Percentiles rank a stretch among this genome's conserved stretches.
Evolutionary conservation across 345 rosid genomes (phyloP).

Genomic region (Abelmoschus esculentus): DNA sequence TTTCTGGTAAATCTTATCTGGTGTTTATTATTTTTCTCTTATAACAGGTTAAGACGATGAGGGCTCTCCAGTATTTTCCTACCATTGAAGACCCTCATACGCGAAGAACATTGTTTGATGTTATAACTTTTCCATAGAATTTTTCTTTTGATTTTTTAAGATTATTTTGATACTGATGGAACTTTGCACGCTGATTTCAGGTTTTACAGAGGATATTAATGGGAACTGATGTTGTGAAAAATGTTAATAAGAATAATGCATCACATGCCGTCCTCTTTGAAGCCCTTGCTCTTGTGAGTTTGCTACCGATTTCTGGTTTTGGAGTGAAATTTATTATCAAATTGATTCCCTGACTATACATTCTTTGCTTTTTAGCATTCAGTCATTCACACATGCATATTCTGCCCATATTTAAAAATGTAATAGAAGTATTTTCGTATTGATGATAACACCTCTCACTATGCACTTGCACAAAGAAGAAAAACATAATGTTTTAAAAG

Average conservation of each 20-base stretch:
- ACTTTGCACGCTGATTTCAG: slow-evolving; percentile 39
- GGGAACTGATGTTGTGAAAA: slow-evolving; percentile 99
- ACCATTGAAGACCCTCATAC: slow-evolving; percentile 93
- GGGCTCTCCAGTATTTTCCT: slow-evolving; percentile 98
- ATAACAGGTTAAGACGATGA: slow-evolving; percentile 89
- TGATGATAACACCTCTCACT: background rate
- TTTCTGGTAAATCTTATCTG: slow-evolving; percentile 12
- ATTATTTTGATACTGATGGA: slow-evolving; percentile 20
- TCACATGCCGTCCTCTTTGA: slow-evolving; percentile 99
- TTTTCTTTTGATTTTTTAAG: slow-evolving; percentile 7
- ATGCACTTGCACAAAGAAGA: background rate
- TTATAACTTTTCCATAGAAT: slow-evolving; percentile 20
- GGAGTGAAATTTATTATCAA: slow-evolving; percentile 1
- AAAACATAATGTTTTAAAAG: background rate
- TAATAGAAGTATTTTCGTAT: background rate
- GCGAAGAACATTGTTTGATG: slow-evolving; percentile 90
- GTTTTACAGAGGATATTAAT: slow-evolving; percentile 92
- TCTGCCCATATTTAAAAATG: background rate
- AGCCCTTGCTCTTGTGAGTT: slow-evolving; percentile 94
- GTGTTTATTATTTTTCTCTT: slow-evolving; percentile 19
- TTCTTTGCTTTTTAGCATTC: background rate
- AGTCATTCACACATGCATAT: background rate
- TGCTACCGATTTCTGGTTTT: slow-evolving; percentile 7
- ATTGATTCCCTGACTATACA: background rate
- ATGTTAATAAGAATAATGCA: slow-evolving; percentile 98